Percentiles rank a stretch among this genome's conserved stretches.
phyloP scores from a whole-genome alignment of 345 rosid genomes.

The Salix udensis region DNA sequence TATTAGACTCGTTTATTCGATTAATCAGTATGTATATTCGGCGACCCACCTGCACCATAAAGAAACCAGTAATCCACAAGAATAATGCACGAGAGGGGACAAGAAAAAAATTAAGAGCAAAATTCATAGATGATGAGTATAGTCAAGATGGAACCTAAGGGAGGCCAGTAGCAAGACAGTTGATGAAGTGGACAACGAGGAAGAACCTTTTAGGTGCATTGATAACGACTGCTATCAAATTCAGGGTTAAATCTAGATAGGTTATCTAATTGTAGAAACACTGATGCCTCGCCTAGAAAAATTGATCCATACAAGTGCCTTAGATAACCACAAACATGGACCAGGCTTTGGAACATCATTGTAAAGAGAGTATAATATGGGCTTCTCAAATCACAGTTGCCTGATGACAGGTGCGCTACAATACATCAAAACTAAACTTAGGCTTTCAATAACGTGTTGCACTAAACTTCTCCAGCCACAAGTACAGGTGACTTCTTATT shows the following conservation, averaged over 20 bases:
- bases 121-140: neutral
- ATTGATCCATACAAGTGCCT: neutral
- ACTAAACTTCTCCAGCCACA: neutral
- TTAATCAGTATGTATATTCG: constrained; percentile 48
- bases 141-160: neutral
- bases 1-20: constrained; percentile 62
- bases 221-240: neutral
- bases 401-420: neutral
- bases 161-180: neutral
- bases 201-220: neutral
- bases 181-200: neutral
- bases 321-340: neutral
- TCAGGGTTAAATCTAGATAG: neutral
- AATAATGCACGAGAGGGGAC: neutral
- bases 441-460: neutral
- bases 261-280: neutral
- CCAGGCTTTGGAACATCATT: neutral
- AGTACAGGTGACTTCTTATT: neutral
- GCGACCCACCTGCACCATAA: constrained; percentile 62
- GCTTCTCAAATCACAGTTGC: neutral
- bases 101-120: neutral
- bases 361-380: neutral
- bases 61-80: constrained; percentile 6
- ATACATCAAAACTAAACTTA: neutral
- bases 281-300: neutral